Evolutionary conservation across 768 basidiomycete genomes (phyloP).

Genomic region (Rhodotorula babjevae): DNA sequence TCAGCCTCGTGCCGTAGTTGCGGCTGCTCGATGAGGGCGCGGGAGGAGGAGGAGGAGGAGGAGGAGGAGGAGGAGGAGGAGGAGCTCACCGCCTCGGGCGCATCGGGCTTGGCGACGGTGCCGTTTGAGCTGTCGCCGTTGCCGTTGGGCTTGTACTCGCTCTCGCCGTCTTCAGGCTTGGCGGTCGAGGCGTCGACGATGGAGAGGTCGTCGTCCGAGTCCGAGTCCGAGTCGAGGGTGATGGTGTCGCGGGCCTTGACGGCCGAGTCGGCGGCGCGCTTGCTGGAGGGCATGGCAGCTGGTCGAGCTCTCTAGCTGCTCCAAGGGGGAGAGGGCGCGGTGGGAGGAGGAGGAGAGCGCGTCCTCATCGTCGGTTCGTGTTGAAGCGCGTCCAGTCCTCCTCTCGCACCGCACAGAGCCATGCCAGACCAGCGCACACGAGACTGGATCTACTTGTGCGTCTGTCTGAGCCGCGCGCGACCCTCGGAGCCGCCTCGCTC

Average conservation of each 20-base stretch:
- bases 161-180: background rate
- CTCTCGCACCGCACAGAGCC: too few relatives aligned
- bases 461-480: too few relatives aligned
- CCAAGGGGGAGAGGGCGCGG: too few relatives aligned
- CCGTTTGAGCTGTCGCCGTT: too few relatives aligned
- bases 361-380: background rate
- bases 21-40: too few relatives aligned
- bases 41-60: background rate
- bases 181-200: background rate
- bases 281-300: background rate
- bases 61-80: background rate
- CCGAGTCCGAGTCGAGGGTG: background rate
- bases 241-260: background rate
- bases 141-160: too few relatives aligned
- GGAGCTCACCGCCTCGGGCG: background rate
- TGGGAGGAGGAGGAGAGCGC: too few relatives aligned
- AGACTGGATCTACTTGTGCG: slow-evolving; percentile 32
- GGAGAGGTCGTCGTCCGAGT: background rate
- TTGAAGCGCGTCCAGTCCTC: background rate
- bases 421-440: slow-evolving; percentile 7
- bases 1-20: too few relatives aligned
- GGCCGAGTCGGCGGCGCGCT: too few relatives aligned
- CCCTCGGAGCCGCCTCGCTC: background rate
- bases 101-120: background rate
- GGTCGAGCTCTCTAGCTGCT: background rate